Evolutionary conservation across 1,284 basidiomycete species (phyloP), one percentile per base, ranked within the genome.

Genomic region (Ceratobasidium sp.): DNA sequence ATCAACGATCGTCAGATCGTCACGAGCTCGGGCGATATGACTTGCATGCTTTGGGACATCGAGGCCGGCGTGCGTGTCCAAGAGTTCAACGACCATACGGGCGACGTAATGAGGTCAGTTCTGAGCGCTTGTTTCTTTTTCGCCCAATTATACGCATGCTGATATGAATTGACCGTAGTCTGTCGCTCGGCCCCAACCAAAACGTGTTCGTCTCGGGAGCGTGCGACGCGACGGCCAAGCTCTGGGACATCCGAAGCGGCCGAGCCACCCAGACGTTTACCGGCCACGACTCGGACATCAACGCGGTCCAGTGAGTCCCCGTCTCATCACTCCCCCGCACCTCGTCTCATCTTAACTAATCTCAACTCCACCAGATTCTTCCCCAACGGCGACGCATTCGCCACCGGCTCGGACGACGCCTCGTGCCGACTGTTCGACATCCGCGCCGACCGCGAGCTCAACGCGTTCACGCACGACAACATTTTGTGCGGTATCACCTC

Each of bases 21-120:
- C 79, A 99, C 97, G 42, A 94, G 92, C 80, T 98, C 96, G 23
- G 97, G 97, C 79, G 97, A 99, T 86, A 99, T 99, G 97, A 98
- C 96, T 56, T 99, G 98, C 85, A 99, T 99, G 96, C 90, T 99
- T 54, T 99, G 98, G 97, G 97, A 99, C 86, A 95, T 99, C 80
- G 97, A 99, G 85, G 95, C 96, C 40, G 98, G 97, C 80, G 95
- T 96, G 1, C 90, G 96, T 79, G 94, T 96, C 17, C 93, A 96
- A 82, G 97, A 99, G 86, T 99, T 99, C 86, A 97, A 95, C 84
- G 98, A 99, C 86, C 98, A 99, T 85, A 98, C 97, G 17, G 98
- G 97, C 64, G 97, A 99, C 87, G 97, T 99, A 79, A 99, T 99
- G 97, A 98, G 95, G 96, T 97, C 82, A 80, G 88, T 82, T 5